Evolutionary conservation across 768 basidiomycete species (phyloP).

Genomic region (Agaricus subrufescens): DNA sequence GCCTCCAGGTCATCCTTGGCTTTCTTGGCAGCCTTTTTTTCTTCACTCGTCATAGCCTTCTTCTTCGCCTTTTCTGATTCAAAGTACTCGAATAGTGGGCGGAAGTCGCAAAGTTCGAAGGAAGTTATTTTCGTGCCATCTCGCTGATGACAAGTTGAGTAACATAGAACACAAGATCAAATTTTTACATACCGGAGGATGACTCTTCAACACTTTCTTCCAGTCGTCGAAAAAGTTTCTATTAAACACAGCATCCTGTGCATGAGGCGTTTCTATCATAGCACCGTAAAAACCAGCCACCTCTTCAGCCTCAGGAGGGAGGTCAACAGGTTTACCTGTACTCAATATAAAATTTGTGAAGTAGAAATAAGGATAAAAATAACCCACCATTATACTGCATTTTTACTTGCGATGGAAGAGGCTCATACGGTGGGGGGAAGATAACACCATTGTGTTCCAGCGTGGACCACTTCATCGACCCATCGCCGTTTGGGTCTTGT

Average conservation of each 20-base stretch:
- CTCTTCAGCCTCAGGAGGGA: slow-evolving; percentile 88
- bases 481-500: slow-evolving; percentile 64
- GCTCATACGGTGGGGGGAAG: slow-evolving; percentile 93
- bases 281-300: slow-evolving; percentile 96
- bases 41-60: slow-evolving; percentile 76
- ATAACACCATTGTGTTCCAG: slow-evolving; percentile 92
- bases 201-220: slow-evolving; percentile 65
- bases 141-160: slow-evolving; percentile 33
- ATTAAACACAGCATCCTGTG: slow-evolving; percentile 82
- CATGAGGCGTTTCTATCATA: slow-evolving; percentile 89
- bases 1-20: slow-evolving; percentile 79
- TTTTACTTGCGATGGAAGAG: slow-evolving; percentile 76
- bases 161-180: background rate
- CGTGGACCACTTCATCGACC: slow-evolving; percentile 87
- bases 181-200: slow-evolving; percentile 70
- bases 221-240: slow-evolving; percentile 97
- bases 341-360: slow-evolving; percentile 4
- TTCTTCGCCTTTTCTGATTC: slow-evolving; percentile 91
- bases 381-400: slow-evolving; percentile 90
- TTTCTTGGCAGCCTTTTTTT: slow-evolving; percentile 91
- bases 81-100: slow-evolving; percentile 90
- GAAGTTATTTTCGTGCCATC: slow-evolving; percentile 70
- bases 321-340: slow-evolving; percentile 70
- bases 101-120: slow-evolving; percentile 87
- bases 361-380: slow-evolving; percentile 2